Conservation (phyloP, 768 basidiomycete species). For the Mrakia blollopis region DNA sequence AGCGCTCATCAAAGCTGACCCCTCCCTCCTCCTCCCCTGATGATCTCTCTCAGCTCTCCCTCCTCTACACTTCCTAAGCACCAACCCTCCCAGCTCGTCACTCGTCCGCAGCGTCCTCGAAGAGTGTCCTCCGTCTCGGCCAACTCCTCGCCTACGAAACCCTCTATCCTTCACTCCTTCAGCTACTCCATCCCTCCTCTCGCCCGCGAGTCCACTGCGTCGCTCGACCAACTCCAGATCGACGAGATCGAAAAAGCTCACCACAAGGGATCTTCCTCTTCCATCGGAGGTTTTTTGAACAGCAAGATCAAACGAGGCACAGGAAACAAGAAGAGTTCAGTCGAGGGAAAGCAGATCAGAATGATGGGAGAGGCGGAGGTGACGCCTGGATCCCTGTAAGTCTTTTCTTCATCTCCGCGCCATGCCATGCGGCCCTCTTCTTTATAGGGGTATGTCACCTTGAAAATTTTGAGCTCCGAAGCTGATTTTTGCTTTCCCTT, state of each 20-base stretch:
- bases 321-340: not conserved
- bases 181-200: slow-evolving; percentile 2
- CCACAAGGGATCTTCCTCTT: not conserved
- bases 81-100: not conserved
- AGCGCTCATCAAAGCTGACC: not conserved
- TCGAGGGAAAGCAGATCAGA: not conserved
- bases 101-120: not conserved
- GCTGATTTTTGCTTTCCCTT: not conserved
- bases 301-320: not conserved
- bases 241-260: not conserved
- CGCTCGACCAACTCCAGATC: not conserved
- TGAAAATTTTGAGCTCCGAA: too few relatives aligned
- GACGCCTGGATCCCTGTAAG: not conserved
- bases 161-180: not conserved
- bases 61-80: not conserved
- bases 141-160: not conserved
- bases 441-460: not conserved
- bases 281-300: not conserved
- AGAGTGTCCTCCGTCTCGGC: not conserved
- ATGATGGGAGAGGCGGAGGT: not conserved
- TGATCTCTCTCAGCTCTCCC: not conserved
- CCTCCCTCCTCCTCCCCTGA: not conserved
- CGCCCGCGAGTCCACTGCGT: not conserved
- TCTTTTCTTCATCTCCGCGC: not conserved
- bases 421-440: not conserved